A percentile compares a stretch with the other conserved stretches of the same genome.
Conservation (phyloP, 1,284 basidiomycete species). For the Phellinidium pouzarii region DNA sequence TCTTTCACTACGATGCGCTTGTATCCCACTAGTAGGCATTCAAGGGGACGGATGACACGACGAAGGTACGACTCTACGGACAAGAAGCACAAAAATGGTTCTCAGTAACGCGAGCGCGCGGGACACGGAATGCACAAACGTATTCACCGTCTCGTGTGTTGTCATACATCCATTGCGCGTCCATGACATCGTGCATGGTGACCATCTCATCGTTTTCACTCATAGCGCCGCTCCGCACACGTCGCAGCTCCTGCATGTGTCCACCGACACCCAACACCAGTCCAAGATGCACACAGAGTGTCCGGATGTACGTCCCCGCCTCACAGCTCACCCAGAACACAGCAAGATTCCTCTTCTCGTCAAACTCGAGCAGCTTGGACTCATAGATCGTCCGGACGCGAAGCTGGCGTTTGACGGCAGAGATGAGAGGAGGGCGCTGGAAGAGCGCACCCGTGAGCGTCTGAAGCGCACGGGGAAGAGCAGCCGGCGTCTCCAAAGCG, state of each 20-base stretch:
- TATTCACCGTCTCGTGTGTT: slow-evolving; percentile 91
- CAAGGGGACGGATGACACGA: slow-evolving; percentile 90
- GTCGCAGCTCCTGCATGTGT: slow-evolving; percentile 98
- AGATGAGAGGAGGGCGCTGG: slow-evolving; percentile 98
- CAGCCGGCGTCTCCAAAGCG: slow-evolving; percentile 71
- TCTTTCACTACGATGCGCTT: slow-evolving; percentile 99
- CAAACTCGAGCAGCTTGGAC: slow-evolving; percentile 94
- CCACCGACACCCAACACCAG: slow-evolving; percentile 94
- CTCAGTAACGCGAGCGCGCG: no score
- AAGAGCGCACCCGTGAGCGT: slow-evolving; percentile 98
- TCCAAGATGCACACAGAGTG: slow-evolving; percentile 95
- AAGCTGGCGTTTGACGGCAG: slow-evolving; percentile 97
- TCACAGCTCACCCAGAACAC: slow-evolving; percentile 99
- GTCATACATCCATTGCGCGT: slow-evolving; percentile 98
- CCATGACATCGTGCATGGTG: slow-evolving; percentile 99
- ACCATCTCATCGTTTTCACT: slow-evolving; percentile 98
- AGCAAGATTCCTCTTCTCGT: slow-evolving; percentile 93
- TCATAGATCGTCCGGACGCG: slow-evolving; percentile 98
- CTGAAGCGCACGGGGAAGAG: slow-evolving; percentile 89
- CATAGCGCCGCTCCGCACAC: slow-evolving; percentile 94
- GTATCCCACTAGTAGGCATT: slow-evolving; percentile 91
- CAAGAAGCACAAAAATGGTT: slow-evolving; percentile 2
- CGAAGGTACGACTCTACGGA: slow-evolving; percentile 88
- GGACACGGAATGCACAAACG: no score
- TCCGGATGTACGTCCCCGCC: slow-evolving; percentile 98